Evolutionary conservation across 2,329 filamentous ascomycete species (phyloP).

Genomic region (Pseudofabraea citricarpa): DNA sequence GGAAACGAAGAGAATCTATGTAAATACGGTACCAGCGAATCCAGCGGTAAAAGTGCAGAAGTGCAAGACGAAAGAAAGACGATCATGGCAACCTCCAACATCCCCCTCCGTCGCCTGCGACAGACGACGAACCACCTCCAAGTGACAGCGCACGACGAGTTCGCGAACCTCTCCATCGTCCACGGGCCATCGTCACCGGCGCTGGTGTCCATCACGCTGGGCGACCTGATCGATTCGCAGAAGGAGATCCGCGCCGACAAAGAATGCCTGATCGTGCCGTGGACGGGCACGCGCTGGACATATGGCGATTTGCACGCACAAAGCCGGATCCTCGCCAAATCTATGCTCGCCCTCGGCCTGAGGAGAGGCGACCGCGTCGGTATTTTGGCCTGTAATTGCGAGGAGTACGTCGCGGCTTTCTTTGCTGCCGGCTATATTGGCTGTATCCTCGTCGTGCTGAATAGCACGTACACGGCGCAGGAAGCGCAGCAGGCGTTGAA

Average conservation of each 20-base stretch:
- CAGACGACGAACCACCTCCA: constrained; percentile 6
- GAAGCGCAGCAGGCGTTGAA: constrained; percentile 68
- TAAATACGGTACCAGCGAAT: no score
- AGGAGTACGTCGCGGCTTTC: constrained; percentile 25
- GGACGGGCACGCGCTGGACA: constrained; percentile 71
- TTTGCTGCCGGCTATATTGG: constrained; percentile 39
- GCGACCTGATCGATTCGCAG: constrained; percentile 68
- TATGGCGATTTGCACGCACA: constrained; percentile 61
- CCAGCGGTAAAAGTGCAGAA: no score
- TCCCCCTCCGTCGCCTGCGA: constrained; percentile 3
- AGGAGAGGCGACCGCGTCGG: constrained; percentile 15
- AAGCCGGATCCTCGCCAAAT: constrained; percentile 56
- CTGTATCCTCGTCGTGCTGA: constrained; percentile 69
- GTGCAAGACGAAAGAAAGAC: no score
- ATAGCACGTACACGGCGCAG: constrained; percentile 74
- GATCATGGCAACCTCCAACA: neutral
- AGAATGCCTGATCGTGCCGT: constrained; percentile 69
- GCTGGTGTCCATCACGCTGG: constrained; percentile 66
- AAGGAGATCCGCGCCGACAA: constrained; percentile 57
- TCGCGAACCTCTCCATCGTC: constrained; percentile 44
- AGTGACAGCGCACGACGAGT: neutral
- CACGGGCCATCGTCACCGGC: constrained; percentile 65
- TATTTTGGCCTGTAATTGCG: constrained; percentile 17
- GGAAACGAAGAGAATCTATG: no score
- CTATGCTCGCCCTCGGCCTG: constrained; percentile 44